Percentiles rank a stretch among this genome's conserved stretches.
phyloP scores from a whole-genome alignment of 805 yeast genomes.

The Kodamaea hsintzibuensis region DNA sequence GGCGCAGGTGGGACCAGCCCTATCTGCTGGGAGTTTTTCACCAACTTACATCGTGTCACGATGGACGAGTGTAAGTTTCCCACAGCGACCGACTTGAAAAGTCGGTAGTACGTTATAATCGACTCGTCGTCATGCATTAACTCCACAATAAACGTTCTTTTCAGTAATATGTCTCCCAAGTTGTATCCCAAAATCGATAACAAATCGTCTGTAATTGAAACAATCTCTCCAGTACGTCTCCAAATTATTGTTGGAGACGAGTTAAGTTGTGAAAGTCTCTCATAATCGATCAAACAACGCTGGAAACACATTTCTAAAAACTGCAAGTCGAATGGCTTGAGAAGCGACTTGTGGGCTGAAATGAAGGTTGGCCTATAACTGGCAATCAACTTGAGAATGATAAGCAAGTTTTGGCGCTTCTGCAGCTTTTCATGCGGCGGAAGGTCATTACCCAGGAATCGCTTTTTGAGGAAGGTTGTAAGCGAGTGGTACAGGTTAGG shows the following conservation, averaged over 20 bases:
- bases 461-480: conserved; percentile 51
- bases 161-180: conserved; percentile 54
- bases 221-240: conserved; percentile 86
- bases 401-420: conserved; percentile 35
- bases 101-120: conserved; percentile 68
- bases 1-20: conserved; percentile 3
- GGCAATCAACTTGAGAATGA: conserved; percentile 59
- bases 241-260: conserved; percentile 82
- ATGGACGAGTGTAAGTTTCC: conserved; percentile 58
- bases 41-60: conserved; percentile 50
- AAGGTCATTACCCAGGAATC: conserved; percentile 56
- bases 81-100: conserved; percentile 72
- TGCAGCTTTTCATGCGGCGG: conserved; percentile 26
- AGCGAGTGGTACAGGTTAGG: conserved; percentile 64
- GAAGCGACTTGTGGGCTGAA: conserved; percentile 67
- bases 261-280: conserved; percentile 47
- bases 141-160: conserved; percentile 70
- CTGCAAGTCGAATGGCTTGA: conserved; percentile 67
- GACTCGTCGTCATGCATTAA: conserved; percentile 75
- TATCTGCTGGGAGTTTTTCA: conserved; percentile 26
- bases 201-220: conserved; percentile 74
- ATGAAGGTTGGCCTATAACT: conserved; percentile 75
- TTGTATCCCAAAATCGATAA: conserved; percentile 68
- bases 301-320: conserved; percentile 49
- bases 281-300: conserved; percentile 45